phyloP scores from a whole-genome alignment of 371 early-diverging fungal genomes.

The Mucor mucedo region DNA sequence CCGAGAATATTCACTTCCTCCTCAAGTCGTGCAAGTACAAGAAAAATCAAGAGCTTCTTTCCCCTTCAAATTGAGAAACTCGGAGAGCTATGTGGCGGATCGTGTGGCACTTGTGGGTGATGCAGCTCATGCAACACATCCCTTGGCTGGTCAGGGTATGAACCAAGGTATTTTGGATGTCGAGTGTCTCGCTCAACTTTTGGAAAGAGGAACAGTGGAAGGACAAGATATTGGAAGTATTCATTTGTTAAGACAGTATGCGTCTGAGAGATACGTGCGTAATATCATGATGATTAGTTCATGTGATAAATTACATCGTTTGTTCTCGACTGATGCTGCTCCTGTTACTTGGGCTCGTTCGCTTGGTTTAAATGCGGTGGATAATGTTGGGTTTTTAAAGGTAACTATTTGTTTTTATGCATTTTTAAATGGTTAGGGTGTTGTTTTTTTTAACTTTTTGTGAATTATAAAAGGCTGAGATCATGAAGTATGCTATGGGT shows the following conservation, averaged over 20 bases:
- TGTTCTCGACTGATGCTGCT: conserved; percentile 72
- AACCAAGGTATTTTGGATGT: conserved; percentile 93
- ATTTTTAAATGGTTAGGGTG: neutral
- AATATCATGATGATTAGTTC: conserved; percentile 87
- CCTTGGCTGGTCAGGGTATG: conserved; percentile 96
- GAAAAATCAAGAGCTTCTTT: conserved; percentile 81
- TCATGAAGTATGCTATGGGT: conserved; percentile 71
- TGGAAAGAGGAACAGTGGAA: conserved; percentile 65
- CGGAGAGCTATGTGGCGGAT: conserved; percentile 72
- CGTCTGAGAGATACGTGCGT: conserved; percentile 75
- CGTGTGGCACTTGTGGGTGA: conserved; percentile 94
- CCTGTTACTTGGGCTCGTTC: conserved; percentile 73
- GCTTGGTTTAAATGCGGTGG: conserved; percentile 68
- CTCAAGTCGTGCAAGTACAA: conserved; percentile 66
- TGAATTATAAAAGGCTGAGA: conserved; percentile 44
- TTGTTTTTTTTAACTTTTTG: neutral
- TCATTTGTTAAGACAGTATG: conserved; percentile 74
- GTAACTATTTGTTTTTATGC: conserved; percentile 24
- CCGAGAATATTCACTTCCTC: conserved; percentile 56
- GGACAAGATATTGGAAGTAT: conserved; percentile 85
- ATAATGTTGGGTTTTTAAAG: conserved; percentile 67
- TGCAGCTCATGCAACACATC: conserved; percentile 97
- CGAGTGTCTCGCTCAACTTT: conserved; percentile 62
- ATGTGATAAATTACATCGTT: conserved; percentile 78
- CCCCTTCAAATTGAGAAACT: conserved; percentile 83